A percentile compares a stretch with the other conserved stretches of the same genome.
Evolutionary conservation across 306 rosid genomes (phyloP).

Genomic region (Potentilla sterilis): DNA sequence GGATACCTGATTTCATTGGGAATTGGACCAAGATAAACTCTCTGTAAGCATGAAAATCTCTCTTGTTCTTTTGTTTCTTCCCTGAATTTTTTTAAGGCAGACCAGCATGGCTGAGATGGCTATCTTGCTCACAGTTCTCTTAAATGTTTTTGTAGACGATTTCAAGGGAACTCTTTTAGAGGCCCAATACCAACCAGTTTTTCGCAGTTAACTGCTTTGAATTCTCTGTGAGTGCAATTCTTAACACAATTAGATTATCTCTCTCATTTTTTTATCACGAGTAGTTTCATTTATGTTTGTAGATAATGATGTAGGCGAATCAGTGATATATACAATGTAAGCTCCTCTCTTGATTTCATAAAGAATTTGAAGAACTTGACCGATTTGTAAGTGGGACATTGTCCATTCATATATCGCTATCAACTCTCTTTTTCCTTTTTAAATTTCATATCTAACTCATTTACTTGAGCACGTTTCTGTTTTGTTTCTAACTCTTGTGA

Average conservation of each 20-base stretch:
- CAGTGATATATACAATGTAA: slow-evolving; percentile 27
- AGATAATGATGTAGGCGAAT: slow-evolving; percentile 23
- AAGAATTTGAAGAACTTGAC: slow-evolving; percentile 18
- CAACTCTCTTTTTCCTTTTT: too few relatives aligned
- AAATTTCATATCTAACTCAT: too few relatives aligned
- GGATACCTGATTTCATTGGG: slow-evolving; percentile 30
- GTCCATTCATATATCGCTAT: background rate
- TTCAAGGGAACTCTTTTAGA: slow-evolving; percentile 31
- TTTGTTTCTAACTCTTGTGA: too few relatives aligned
- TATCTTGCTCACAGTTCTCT: background rate
- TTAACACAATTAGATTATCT: background rate
- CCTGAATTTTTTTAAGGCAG: background rate
- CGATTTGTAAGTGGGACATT: slow-evolving; percentile 25
- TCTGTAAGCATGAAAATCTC: slow-evolving; percentile 13
- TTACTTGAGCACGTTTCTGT: too few relatives aligned
- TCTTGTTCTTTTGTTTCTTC: background rate
- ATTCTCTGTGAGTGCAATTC: slow-evolving; percentile 17
- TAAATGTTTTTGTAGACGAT: slow-evolving; percentile 14
- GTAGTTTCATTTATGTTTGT: background rate
- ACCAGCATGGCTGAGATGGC: background rate
- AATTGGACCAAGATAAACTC: slow-evolving; percentile 21
- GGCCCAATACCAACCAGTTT: slow-evolving; percentile 37
- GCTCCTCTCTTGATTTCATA: slow-evolving; percentile 31
- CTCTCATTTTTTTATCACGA: background rate
- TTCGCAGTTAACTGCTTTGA: slow-evolving; percentile 20